Conservation (phyloP, 805 yeast genomes). For the Nadsonia fulvescens region DNA sequence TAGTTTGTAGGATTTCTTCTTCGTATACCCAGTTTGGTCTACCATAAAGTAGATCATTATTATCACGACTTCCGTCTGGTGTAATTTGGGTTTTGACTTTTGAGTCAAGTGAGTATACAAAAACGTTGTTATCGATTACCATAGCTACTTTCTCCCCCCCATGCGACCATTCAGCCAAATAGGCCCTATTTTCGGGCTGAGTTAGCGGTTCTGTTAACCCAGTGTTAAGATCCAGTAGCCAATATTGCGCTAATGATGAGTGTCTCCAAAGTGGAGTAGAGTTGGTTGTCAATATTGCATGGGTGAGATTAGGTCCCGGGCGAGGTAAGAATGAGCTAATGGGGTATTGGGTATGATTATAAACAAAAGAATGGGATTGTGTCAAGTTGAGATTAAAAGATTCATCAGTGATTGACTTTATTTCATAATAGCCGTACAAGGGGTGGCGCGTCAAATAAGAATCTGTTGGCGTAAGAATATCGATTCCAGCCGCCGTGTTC, state of each 20-base stretch:
- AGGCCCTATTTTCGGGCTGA: slow-evolving; percentile 10
- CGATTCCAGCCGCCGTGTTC: no score
- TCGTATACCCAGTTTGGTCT: slow-evolving; percentile 92
- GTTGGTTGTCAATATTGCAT: no score
- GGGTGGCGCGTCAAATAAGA: no score
- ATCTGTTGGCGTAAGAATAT: no score
- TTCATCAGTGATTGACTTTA: no score
- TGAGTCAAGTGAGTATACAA: slow-evolving; percentile 28
- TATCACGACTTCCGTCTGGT: slow-evolving; percentile 63
- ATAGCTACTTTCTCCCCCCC: slow-evolving; percentile 45
- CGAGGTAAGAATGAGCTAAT: no score
- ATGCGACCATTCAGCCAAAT: slow-evolving; percentile 58
- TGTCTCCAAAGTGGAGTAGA: no score
- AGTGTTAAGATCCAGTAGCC: slow-evolving; percentile 35
- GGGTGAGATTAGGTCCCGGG: no score
- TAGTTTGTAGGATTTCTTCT: slow-evolving; percentile 65
- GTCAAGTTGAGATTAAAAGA: no score
- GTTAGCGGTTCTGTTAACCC: slow-evolving; percentile 19
- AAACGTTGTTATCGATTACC: slow-evolving; percentile 56
- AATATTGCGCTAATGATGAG: slow-evolving; percentile 42
- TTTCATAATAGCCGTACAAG: no score
- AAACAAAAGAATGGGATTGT: no score
- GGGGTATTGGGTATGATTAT: no score
- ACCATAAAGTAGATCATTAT: slow-evolving; percentile 57
- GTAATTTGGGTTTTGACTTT: slow-evolving; percentile 33